phyloP scores from a whole-genome alignment of 768 basidiomycete genomes.

The Amanita phalloides region DNA sequence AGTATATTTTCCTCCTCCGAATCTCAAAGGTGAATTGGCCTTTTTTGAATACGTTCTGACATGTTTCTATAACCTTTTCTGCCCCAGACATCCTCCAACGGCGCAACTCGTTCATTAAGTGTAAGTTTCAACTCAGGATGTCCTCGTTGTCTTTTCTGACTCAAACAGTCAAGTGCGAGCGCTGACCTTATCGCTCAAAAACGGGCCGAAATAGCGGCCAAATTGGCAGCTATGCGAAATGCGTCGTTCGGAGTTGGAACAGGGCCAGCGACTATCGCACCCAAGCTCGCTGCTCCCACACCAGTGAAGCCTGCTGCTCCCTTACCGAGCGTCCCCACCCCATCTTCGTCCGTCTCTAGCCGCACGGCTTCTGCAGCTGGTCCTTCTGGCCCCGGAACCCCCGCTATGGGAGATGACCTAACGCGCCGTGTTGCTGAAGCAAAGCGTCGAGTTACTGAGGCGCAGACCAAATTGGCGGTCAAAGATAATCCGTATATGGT shows the following conservation, averaged over 20 bases:
- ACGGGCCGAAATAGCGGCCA: conserved; percentile 77
- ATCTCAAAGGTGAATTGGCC: conserved; percentile 63
- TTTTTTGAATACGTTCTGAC: conserved; percentile 42
- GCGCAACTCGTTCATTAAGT: conserved; percentile 23
- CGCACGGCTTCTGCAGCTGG: conserved; percentile 29
- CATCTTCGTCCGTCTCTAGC: conserved; percentile 24
- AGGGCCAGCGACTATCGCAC: conserved; percentile 21
- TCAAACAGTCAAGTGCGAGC: conserved; percentile 16
- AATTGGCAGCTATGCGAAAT: conserved; percentile 66
- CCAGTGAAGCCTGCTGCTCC: conserved; percentile 17
- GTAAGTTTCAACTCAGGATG: conserved; percentile 26
- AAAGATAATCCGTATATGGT: conserved; percentile 89
- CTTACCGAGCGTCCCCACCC: conserved; percentile 19
- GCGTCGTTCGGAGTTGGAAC: conserved; percentile 24
- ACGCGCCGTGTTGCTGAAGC: conserved; percentile 74
- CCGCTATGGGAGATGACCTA: conserved; percentile 48
- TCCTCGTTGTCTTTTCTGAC: not conserved
- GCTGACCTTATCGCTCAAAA: conserved; percentile 74
- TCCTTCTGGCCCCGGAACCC: conserved; percentile 19
- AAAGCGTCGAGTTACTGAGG: conserved; percentile 73
- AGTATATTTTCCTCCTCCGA: conserved; percentile 32
- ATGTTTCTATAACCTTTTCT: conserved; percentile 55
- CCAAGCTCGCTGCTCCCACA: conserved; percentile 16
- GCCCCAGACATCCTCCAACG: conserved; percentile 44
- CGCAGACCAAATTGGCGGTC: conserved; percentile 62